Evolutionary conservation across 108 stramenopile genomes (phyloP).

Genomic region (Aurantiochytrium sp.): DNA sequence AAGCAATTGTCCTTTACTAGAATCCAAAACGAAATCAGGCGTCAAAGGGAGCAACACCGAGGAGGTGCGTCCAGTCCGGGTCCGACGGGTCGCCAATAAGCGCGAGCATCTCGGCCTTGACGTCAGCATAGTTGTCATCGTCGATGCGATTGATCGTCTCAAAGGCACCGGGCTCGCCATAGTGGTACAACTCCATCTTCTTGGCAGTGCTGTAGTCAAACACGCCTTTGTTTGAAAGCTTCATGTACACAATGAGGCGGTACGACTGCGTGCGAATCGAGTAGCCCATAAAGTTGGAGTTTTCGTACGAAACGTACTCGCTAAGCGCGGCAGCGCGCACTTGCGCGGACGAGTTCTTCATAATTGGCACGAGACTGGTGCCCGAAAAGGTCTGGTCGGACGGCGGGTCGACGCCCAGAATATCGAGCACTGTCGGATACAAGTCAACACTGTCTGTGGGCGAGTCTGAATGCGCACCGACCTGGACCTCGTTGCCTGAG

Average conservation of each 20-base stretch:
- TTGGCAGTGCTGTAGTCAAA: background rate
- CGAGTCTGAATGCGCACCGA: background rate
- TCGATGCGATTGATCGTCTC: background rate
- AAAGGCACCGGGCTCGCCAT: constrained; percentile 7
- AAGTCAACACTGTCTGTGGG: background rate
- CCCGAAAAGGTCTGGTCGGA: background rate
- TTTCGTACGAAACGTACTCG: background rate
- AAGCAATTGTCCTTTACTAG: too few relatives aligned
- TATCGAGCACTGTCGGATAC: background rate
- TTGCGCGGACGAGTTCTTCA: background rate
- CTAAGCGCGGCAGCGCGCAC: background rate
- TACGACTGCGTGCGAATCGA: background rate
- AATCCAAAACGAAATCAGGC: background rate
- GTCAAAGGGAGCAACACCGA: background rate
- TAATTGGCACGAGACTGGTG: background rate
- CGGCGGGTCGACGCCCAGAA: background rate
- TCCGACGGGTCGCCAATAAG: background rate
- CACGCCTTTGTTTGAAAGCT: background rate
- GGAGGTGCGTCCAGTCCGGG: background rate
- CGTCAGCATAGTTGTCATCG: background rate
- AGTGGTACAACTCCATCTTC: background rate
- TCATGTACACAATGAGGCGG: constrained; percentile 4
- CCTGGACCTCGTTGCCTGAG: background rate
- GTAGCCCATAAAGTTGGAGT: constrained; percentile 2
- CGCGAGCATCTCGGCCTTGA: background rate